Base-by-base conservation (phyloP, 257 asterid species). In the Solanum pimpinellifolium region DNA sequence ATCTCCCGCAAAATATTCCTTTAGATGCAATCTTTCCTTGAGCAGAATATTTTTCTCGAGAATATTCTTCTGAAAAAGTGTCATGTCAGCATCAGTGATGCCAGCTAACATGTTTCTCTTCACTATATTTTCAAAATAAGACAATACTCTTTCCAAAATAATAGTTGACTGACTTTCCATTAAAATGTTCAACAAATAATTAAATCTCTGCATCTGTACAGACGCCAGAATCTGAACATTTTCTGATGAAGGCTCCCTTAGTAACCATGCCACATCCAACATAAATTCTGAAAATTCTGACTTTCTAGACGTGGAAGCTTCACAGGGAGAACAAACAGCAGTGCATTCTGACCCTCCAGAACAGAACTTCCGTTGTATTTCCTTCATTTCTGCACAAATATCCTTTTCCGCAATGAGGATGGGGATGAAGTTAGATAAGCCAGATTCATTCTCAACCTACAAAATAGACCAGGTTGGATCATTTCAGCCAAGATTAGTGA, bases 371-470 rank as follows among this genome's bases (percentile, higher is more conserved):
- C 86, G 95, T 89, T 91, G 95, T 91, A 97, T 88, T 59, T 65
- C 88, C 83, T 90, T 89, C 96, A 96, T 93, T 90, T 97, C 99
- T 80, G 92, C 88, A 89, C 99, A 96, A 59, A 93, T 92, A 89
- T 93, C 96, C 91, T 88, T 89, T 90, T 96, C 95, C 20, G 94
- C 96, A n/a, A 97, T 78, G 47, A 97, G 97, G 86, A 97, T 89
- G 25, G 99, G 98, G 87, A 97, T 91, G 91, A 97, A 97, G 92
- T 97, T 97, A 84, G 99, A 96, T 88, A 97, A 86, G 13, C 99
- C 99, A 73, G 93, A 97, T 90, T 94, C 95, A 90, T 97, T 97
- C 92, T 97, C 99, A 70, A 97, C 98, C 99, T 97, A 92, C 91
- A 91, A 84, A 83, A 82, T 87, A 76, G 78, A 56, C 31, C 9